Base-by-base conservation (phyloP, 1,139 yeast genomes). In the Taiozyma sp. region DNA sequence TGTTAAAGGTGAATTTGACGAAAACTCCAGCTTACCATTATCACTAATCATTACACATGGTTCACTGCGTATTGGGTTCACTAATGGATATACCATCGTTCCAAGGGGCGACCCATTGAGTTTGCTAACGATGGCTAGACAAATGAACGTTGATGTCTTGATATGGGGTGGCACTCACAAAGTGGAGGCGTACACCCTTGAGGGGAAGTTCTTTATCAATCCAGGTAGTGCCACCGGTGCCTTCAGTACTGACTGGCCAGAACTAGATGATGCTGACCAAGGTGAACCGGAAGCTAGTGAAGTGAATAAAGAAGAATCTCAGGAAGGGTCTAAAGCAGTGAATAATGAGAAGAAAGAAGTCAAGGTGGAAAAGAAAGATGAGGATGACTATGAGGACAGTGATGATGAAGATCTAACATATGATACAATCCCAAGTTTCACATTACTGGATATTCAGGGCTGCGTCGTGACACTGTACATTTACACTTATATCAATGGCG, bases 201-300 rank as follows among this genome's bases (percentile, higher is more conserved):
- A 90, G 58, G 96, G 95, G 30, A 89, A 88, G 69, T 89, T 91
- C 68, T 93, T 93, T 63, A 77, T 93, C 28, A 91, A 89, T 65
- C 99, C 99, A 0, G 99, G 99, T 0, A 86, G 96, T 64, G 96
- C 95, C 44, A 90, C 98, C 0, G 99, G 99, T 14, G 97, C 97
- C 0, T 81, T 78, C 59, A 77, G 77, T 46, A 76, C 83, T 48
- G 81, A 79, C 54, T 74, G 82, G 67, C 76, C 80, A 24, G 80
- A 71, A 26, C 70, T 60, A 9, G 72, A 68, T 1, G 59, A 53
- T 1, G 59, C 56, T 5, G 57, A 52, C 7, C 54, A 46, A 14
- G 56, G 50, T 2, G 66, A 60, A 9, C 62, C 56, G 26, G 65
- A 48, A n/a, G 52, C 44, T 10, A 58, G 54, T 11, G 43, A 45